A percentile compares a stretch with the other conserved stretches of the same genome.
Evolutionary conservation across 129 eudicot species (phyloP).

Genomic region (Solidago caesia): DNA sequence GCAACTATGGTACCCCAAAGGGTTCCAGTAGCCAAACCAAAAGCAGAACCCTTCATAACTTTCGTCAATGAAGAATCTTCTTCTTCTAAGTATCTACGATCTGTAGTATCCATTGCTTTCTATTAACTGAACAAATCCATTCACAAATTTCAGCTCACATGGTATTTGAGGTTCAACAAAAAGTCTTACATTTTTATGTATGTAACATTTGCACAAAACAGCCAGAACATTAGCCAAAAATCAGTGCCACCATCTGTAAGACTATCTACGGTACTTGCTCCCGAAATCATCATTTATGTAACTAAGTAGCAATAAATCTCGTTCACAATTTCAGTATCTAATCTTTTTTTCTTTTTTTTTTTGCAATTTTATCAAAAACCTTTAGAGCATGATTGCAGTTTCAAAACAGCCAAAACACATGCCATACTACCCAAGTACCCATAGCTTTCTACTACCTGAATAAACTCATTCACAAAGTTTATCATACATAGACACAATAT

Average conservation of each 20-base stretch:
- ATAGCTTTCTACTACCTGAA: slow-evolving; percentile 28
- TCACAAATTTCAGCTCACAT: slow-evolving; percentile 17
- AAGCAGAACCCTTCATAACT: slow-evolving; percentile 67
- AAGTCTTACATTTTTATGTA: too few relatives aligned
- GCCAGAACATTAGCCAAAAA: not conserved
- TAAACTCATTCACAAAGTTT: slow-evolving; percentile 10
- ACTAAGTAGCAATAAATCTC: too few relatives aligned
- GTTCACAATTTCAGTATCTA: too few relatives aligned
- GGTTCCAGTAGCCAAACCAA: slow-evolving; percentile 87
- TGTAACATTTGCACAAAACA: slow-evolving; percentile 4
- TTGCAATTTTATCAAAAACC: too few relatives aligned
- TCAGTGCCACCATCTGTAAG: too few relatives aligned
- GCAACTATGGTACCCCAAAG: slow-evolving; percentile 92
- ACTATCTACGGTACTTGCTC: too few relatives aligned
- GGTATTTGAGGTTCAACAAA: not conserved
- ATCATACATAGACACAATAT: not conserved
- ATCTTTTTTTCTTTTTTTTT: too few relatives aligned
- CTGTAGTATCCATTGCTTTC: slow-evolving; percentile 61
- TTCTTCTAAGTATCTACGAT: slow-evolving; percentile 74
- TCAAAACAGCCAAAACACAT: too few relatives aligned
- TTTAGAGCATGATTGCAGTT: too few relatives aligned
- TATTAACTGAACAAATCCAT: not conserved
- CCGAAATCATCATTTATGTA: too few relatives aligned
- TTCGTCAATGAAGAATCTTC: slow-evolving; percentile 65
- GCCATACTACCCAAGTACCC: slow-evolving; percentile 35